A percentile compares a stretch with the other conserved stretches of the same genome.
Evolutionary conservation across 2,329 filamentous ascomycete species (phyloP).

Genomic region (Aspergillus brunneoviolaceus): DNA sequence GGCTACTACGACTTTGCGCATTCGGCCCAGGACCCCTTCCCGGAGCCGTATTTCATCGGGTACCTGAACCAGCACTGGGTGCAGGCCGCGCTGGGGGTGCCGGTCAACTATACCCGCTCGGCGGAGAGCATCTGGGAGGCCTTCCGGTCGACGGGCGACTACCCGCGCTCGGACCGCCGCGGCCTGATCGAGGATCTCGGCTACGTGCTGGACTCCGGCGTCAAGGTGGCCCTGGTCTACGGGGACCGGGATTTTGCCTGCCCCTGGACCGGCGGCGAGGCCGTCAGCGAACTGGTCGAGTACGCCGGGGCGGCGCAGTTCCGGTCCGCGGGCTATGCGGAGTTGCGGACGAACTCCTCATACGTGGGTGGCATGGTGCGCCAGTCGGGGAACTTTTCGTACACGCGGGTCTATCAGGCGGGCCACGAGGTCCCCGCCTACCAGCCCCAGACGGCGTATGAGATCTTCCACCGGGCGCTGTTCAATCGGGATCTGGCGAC

Average conservation of each 20-base stretch:
- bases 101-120: constrained; percentile 57
- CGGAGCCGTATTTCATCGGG: constrained; percentile 52
- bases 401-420: constrained; percentile 49
- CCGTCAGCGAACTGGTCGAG: constrained; percentile 50
- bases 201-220: constrained; percentile 56
- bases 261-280: constrained; percentile 59
- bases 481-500: constrained; percentile 56
- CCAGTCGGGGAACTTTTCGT: constrained; percentile 52
- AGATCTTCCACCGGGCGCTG: constrained; percentile 55
- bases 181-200: constrained; percentile 37
- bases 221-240: constrained; percentile 59
- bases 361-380: constrained; percentile 49
- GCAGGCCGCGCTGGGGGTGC: constrained; percentile 58
- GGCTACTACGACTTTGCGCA: constrained; percentile 61
- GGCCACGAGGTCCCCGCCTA: constrained; percentile 54
- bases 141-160: constrained; percentile 51
- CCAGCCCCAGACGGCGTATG: constrained; percentile 55
- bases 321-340: constrained; percentile 51
- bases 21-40: constrained; percentile 53
- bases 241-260: constrained; percentile 60
- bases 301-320: constrained; percentile 49
- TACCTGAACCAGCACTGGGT: constrained; percentile 60
- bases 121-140: constrained; percentile 46
- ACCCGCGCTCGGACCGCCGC: constrained; percentile 46
- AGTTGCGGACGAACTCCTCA: constrained; percentile 41